These are phyloP conservation scores for Hypoxylon sp. DNA, from an alignment of 2,329 filamentous ascomycete genomes.

Conservation along the genomic window DNA sequence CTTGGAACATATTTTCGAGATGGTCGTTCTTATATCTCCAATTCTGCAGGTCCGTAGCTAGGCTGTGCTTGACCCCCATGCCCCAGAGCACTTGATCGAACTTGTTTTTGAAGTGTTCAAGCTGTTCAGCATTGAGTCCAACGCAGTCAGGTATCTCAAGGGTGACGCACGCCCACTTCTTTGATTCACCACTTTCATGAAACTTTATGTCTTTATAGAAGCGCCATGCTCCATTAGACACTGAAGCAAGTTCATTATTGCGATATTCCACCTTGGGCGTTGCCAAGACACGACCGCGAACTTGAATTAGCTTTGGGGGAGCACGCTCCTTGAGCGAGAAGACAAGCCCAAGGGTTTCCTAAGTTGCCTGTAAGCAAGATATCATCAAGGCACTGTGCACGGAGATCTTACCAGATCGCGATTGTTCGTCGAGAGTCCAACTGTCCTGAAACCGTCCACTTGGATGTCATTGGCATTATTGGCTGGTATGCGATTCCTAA, in stretches of 20 bases:
- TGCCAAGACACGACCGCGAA: constrained; percentile 72
- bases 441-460: constrained; percentile 62
- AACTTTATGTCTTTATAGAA: constrained; percentile 4
- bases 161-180: constrained; percentile 3
- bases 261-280: constrained; percentile 69
- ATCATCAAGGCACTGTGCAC: not conserved
- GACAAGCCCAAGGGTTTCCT: constrained; percentile 67
- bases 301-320: constrained; percentile 67
- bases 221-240: constrained; percentile 12
- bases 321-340: constrained; percentile 54
- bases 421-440: constrained; percentile 61
- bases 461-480: constrained; percentile 71
- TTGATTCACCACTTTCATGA: not conserved
- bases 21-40: not conserved
- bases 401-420: constrained; percentile 49
- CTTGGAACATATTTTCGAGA: not conserved
- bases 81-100: not conserved
- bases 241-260: not conserved
- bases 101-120: not conserved
- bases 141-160: not conserved
- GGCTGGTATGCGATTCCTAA: constrained; percentile 62
- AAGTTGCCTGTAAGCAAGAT: not conserved
- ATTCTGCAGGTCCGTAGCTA: not conserved
- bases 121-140: too few species aligned
- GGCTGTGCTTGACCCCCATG: not conserved